Base-by-base conservation (phyloP, 192 early-diverging fungal genomes). In the Backusella psychrophila region DNA sequence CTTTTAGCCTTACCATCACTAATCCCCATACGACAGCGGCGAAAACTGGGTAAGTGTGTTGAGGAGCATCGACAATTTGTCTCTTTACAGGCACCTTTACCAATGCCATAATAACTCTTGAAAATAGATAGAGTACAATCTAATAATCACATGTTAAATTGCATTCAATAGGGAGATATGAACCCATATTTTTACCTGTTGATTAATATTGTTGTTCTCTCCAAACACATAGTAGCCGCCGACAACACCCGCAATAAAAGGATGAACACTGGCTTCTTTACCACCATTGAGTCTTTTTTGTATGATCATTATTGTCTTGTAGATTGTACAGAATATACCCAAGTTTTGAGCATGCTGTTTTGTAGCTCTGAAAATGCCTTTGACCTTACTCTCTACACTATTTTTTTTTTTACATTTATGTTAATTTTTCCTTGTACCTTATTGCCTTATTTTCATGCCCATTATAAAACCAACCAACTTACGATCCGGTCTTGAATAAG, bases 151-250 rank as follows among this genome's bases (percentile, higher is more conserved):
- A 34, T 44, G 44, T 34, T 53, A 29, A 26, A 69, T 41, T n/a
- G n/a, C n/a, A 6, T 17, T 21, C 9, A 19, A 17, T 29, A 7
- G 33, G 33, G 33, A 33, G 33, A 70, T 7, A 56, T 17, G 11
- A 29, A 63, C 1, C 46, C 31, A 63, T 41, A 5, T 44, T 26
- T 71, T 63, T 85, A 95, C 93, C 90, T 99, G 97, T 78, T 97
- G 93, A 85, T 99, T 99, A 79, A 99, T 90, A 82, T 91, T 94
- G 78, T 94, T 98, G 80, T 98, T 96, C 72, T 96, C 92, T 39
- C 96, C 95, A 91, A 99, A 99, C 17, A 99, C 91, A 85, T 93
- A 82, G 82, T 96, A 97, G 6, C 96, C 96, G 11, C 97, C 96
- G 35, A 97, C 86, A 46, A 94, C 78, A 31, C 97, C 97, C 5